Evolutionary conservation across 306 rosid genomes (phyloP), one percentile per base, ranked within the genome.

Genomic region (Pueraria montana): DNA sequence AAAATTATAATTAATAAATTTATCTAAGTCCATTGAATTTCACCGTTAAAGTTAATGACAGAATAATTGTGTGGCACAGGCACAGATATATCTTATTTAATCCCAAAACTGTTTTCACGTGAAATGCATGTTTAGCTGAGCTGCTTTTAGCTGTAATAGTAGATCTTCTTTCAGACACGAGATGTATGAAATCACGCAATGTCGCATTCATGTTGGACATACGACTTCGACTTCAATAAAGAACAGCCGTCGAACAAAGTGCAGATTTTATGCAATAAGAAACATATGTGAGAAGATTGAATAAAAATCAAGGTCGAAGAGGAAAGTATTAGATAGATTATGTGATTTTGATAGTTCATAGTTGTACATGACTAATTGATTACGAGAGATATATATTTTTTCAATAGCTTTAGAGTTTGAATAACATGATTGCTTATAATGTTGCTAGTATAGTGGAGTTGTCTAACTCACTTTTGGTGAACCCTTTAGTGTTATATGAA

Each of bases 121-220:
- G 78, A 10, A 62, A 53, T 21, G 11, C 64, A 9, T n/a, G 78
- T 27, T 42, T 11, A 56, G 14, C 49, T 43, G 64, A 45, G 64
- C 34, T 80, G 71, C 77, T 67, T 61, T 24, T 61, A 61, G 66
- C 68, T 62, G 42, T 83, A 70, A 61, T 24, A 26, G 16, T 27
- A 18, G 45, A 76, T 38, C 43, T 38, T 8, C 43, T 38, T 27
- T 38, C 43, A 38, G 43, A 38, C 62, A 56, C 59, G 17, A 69
- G 56, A 83, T 45, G 8, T 34, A 6, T n/a, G 68, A 32, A 82
- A 77, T 77, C 34, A 9, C 21, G 70, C n/a, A 16, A 11, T 65
- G 82, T 21, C 53, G 23, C 77, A 67, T 82, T 83, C 70, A 65
- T 77, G 67, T 26, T 27, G 10, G 36, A 6, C 43, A 40, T n/a